Evolutionary conservation across 1,284 basidiomycete species (phyloP).

Genomic region (Ganoderma resinaceum): DNA sequence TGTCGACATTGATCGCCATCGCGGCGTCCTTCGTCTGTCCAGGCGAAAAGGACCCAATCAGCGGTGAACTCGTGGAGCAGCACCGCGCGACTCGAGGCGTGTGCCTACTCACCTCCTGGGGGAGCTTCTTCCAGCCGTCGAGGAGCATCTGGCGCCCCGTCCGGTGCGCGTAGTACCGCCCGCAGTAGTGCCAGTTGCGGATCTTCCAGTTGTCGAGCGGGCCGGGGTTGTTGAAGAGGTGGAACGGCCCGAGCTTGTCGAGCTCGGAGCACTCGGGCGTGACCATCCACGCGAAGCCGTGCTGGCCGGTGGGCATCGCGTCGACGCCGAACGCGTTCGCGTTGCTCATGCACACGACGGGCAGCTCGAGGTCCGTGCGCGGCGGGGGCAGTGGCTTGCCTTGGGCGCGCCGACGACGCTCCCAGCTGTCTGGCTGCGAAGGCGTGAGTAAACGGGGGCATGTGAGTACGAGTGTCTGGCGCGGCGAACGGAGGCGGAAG

Average conservation of each 20-base stretch:
- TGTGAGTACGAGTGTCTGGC: not conserved
- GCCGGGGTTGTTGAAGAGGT: constrained; percentile 20
- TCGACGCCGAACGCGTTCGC: constrained; percentile 6
- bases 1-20: not conserved
- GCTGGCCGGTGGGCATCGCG: not conserved
- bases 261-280: constrained; percentile 9
- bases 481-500: not conserved
- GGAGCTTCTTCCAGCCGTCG: constrained; percentile 13
- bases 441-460: not conserved
- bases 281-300: constrained; percentile 24
- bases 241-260: constrained; percentile 14
- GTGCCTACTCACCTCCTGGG: constrained; percentile 13
- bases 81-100: not conserved
- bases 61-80: not conserved
- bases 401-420: not conserved
- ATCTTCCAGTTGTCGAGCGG: constrained; percentile 6
- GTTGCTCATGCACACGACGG: constrained; percentile 18
- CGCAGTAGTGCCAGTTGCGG: constrained; percentile 19
- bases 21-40: constrained; percentile 2
- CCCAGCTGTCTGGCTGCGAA: not conserved
- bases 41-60: not conserved
- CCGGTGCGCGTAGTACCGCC: constrained; percentile 23
- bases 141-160: constrained; percentile 8
- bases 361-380: constrained; percentile 6
- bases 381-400: not conserved